A percentile compares a stretch with the other conserved stretches of the same genome.
phyloP scores from a whole-genome alignment of 1,139 yeast species.

The Blastobotrys illinoisensis region DNA sequence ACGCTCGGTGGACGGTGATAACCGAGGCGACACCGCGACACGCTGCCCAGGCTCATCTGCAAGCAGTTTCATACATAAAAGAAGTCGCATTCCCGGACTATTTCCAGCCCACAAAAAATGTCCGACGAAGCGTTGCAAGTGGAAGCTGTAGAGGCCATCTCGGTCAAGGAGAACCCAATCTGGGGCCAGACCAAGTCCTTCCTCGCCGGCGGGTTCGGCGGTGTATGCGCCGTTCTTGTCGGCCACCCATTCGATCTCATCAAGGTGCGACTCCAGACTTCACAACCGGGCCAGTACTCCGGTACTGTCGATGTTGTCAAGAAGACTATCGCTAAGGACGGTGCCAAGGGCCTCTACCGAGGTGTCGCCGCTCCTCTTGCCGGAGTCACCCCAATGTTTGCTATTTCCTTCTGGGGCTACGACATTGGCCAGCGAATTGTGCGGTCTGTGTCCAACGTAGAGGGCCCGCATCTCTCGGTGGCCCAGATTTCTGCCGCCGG shows the following conservation, averaged over 20 bases:
- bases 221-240: slow-evolving; percentile 78
- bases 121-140: slow-evolving; percentile 4
- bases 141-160: slow-evolving; percentile 2
- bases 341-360: slow-evolving; percentile 72
- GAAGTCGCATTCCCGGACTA: background rate
- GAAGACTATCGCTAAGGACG: slow-evolving; percentile 65
- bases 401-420: slow-evolving; percentile 97
- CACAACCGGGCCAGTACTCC: slow-evolving; percentile 49
- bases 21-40: slow-evolving; percentile 5
- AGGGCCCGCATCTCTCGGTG: slow-evolving; percentile 46
- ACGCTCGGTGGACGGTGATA: slow-evolving; percentile 3
- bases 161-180: slow-evolving; percentile 21
- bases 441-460: slow-evolving; percentile 35
- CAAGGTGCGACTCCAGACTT: slow-evolving; percentile 79
- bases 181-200: slow-evolving; percentile 62
- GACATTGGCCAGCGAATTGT: slow-evolving; percentile 85
- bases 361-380: slow-evolving; percentile 86
- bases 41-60: background rate
- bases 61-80: background rate
- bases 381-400: slow-evolving; percentile 98
- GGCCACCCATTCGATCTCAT: slow-evolving; percentile 96
- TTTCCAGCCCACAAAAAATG: background rate
- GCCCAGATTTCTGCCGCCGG: slow-evolving; percentile 86
- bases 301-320: slow-evolving; percentile 62
- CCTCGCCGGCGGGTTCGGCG: slow-evolving; percentile 86